Percentiles rank a stretch among this genome's conserved stretches.
Evolutionary conservation across 2,329 filamentous ascomycete species (phyloP).

Genomic region (Fusarium luffae): DNA sequence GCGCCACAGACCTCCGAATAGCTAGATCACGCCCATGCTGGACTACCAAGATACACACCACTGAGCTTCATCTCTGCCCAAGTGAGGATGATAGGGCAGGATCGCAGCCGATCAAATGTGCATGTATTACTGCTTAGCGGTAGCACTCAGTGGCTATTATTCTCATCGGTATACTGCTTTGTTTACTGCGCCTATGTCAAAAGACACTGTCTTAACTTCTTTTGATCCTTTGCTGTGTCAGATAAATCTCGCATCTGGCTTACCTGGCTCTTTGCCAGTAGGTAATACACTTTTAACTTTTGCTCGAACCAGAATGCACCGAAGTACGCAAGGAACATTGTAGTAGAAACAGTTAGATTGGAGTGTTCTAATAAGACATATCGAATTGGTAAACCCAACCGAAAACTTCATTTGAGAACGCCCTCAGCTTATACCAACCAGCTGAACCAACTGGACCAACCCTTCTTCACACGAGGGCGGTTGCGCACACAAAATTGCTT

Average conservation of each 20-base stretch:
- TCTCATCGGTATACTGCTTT: background rate
- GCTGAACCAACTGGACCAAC: background rate
- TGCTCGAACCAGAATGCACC: background rate
- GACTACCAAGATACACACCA: background rate
- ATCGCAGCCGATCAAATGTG: background rate
- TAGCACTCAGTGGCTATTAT: background rate
- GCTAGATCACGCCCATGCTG: background rate
- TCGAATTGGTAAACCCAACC: too few relatives aligned
- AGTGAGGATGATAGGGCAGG: background rate
- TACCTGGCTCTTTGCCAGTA: background rate
- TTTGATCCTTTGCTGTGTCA: fast-evolving
- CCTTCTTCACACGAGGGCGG: background rate
- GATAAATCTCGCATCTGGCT: background rate
- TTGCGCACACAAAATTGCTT: background rate
- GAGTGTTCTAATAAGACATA: too few relatives aligned
- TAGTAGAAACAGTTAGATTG: too few relatives aligned
- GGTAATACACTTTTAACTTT: fast-evolving
- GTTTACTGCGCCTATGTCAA: background rate
- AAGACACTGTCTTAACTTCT: background rate
- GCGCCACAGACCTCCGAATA: background rate
- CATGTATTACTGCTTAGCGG: background rate
- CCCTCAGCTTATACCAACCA: background rate
- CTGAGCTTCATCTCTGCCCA: background rate
- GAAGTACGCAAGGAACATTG: too few relatives aligned
- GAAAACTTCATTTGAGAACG: background rate